A percentile compares a stretch with the other conserved stretches of the same genome.
Evolutionary conservation across 139 green algal genomes (phyloP).

Genomic region (Chlamydomonas applanata): DNA sequence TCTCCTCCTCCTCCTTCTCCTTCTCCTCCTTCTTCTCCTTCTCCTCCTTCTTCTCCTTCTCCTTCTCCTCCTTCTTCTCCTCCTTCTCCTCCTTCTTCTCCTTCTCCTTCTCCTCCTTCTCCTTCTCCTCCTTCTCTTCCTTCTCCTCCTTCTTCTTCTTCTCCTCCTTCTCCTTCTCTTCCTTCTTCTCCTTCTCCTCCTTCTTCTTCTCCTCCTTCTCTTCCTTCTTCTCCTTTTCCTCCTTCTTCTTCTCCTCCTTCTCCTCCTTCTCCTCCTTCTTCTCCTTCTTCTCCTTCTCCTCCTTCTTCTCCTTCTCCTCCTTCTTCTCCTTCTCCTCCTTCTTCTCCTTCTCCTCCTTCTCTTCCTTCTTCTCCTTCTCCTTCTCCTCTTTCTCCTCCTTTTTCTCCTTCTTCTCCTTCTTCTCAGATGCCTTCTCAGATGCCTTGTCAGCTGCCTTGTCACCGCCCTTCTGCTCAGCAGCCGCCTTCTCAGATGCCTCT

Average conservation of each 20-base stretch:
- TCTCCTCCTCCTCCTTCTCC: neutral
- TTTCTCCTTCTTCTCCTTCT: neutral
- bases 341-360: neutral
- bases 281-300: neutral
- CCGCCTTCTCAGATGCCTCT: no score
- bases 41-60: neutral
- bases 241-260: neutral
- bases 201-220: slow-evolving; percentile 1
- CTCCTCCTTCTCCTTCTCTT: neutral
- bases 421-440: neutral
- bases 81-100: neutral
- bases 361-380: neutral
- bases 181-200: neutral
- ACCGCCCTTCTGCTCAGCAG: no score
- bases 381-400: neutral
- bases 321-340: neutral
- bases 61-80: neutral
- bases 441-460: no score
- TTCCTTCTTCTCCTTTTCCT: neutral
- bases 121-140: neutral
- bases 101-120: neutral
- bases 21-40: neutral
- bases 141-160: neutral
- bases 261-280: neutral
- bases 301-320: neutral